Base-by-base conservation (phyloP, 2,329 filamentous ascomycete species). In the Pseudogymnoascus sp. region DNA sequence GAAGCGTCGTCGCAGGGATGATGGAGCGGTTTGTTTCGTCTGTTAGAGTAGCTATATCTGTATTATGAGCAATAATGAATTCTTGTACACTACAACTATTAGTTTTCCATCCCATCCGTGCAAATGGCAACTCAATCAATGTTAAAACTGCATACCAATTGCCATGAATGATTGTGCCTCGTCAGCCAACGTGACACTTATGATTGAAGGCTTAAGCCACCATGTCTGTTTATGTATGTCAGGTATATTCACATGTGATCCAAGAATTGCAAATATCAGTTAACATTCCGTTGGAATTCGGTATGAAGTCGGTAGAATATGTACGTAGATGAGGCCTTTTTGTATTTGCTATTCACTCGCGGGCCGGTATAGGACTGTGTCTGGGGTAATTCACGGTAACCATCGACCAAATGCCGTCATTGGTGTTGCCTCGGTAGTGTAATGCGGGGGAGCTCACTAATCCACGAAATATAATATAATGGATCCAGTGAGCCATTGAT, bases 31-130 rank as follows among this genome's bases (percentile, higher is more conserved):
- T 33, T 54, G 47, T 33, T 54, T 54, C 28, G 28, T 54, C 47
- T 54, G 28, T 54, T 54, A 54, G 47, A 54, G 47, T 54, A 33
- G 47, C 47, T 54, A 16, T 54, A 54, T 54, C 47, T 54, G 47
- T 54, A 54, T 54, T 54, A 54, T 54, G 47, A 33, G 47, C n/a
- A 54, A 33, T 20, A 54, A 54, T 54, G 28, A 54, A 54, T 18
- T 54, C 12, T 54, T 54, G 47, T 54, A 54, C 47, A 54, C 47
- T 54, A 54, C 47, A 18, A 33, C 47, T 20, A 14, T 20, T 54
- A 9, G 2, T 33, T 33, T 18, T 5, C 25, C 18, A 7, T 54
- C 9, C 4, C 11, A 30, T 16, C 14, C n/a, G 43, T 50, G 11
- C 3, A 9, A 22, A 47, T 28, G 41, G 12, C 20, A 28, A 3